phyloP scores from a whole-genome alignment of 495 filamentous ascomycete species.

The Acidiella bohemica region DNA sequence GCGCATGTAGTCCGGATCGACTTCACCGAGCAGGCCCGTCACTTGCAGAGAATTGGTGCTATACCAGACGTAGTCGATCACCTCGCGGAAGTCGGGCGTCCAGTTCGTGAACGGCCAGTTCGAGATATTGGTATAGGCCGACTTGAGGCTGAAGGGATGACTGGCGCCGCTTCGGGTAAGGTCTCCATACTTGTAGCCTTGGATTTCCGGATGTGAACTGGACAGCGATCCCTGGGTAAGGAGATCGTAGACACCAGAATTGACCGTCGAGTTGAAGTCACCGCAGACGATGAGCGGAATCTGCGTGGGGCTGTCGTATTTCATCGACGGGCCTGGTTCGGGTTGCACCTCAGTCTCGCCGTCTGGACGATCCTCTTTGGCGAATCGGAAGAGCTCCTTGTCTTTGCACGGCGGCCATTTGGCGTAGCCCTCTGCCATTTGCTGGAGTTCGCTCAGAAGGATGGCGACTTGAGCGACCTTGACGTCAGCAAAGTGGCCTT shows the following conservation, averaged over 20 bases:
- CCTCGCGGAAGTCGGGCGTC: conserved; percentile 74
- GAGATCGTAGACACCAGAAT: conserved; percentile 79
- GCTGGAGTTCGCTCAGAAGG: conserved; percentile 76
- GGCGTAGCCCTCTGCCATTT: conserved; percentile 68
- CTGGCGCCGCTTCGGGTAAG: conserved; percentile 82
- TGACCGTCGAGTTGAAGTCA: conserved; percentile 82
- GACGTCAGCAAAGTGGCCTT: conserved; percentile 77
- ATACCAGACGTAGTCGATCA: conserved; percentile 97
- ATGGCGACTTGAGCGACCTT: conserved; percentile 92
- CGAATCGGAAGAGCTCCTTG: conserved; percentile 52
- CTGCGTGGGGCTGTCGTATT: conserved; percentile 70
- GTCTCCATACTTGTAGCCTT: conserved; percentile 64
- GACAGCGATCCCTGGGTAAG: conserved; percentile 59
- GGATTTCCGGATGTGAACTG: conserved; percentile 63
- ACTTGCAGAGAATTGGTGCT: conserved; percentile 82
- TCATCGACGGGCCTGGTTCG: conserved; percentile 51
- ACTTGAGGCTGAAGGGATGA: conserved; percentile 88
- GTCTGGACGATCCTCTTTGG: conserved; percentile 42
- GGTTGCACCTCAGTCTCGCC: conserved; percentile 34
- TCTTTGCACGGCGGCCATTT: conserved; percentile 63
- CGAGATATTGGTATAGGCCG: conserved; percentile 64
- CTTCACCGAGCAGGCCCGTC: conserved; percentile 72
- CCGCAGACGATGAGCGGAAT: conserved; percentile 87
- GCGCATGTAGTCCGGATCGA: conserved; percentile 80
- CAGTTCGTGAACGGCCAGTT: conserved; percentile 93